Evolutionary conservation across 1,139 yeast species (phyloP).

Genomic region (Taphrina deformans): DNA sequence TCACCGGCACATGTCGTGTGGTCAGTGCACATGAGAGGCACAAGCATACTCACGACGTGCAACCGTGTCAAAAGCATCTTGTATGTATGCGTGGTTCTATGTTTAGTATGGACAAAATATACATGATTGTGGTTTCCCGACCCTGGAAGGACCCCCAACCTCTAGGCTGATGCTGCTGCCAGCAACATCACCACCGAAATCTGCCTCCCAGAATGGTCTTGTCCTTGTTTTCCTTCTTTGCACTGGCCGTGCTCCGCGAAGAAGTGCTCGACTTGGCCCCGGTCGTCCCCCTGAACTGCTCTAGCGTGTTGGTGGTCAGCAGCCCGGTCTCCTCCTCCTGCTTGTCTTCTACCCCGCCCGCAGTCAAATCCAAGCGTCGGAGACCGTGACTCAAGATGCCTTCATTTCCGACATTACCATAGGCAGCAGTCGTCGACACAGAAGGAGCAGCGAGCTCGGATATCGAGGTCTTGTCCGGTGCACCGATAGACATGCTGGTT

Average conservation of each 20-base stretch:
- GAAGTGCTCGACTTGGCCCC: not conserved
- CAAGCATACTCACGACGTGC: no score
- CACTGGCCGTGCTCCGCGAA: not conserved
- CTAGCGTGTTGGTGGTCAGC: not conserved
- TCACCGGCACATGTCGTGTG: no score
- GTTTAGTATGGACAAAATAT: no score
- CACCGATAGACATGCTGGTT: not conserved
- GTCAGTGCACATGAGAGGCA: no score
- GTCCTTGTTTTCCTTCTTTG: slow-evolving; percentile 13
- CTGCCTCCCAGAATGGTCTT: slow-evolving; percentile 13
- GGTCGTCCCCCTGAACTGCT: not conserved
- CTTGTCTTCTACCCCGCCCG: not conserved
- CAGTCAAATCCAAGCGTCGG: not conserved
- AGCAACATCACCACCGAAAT: slow-evolving; percentile 7
- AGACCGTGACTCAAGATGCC: not conserved
- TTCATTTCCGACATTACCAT: not conserved
- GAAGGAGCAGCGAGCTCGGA: not conserved
- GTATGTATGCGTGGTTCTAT: no score
- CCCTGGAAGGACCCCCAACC: no score
- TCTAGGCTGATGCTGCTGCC: no score
- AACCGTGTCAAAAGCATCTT: no score
- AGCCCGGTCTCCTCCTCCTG: not conserved
- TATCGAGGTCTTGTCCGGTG: not conserved
- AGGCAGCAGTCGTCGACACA: not conserved
- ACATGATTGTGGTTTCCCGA: no score